phyloP scores from a whole-genome alignment of 1,284 basidiomycete species.

The Ustilago cynodontis region DNA sequence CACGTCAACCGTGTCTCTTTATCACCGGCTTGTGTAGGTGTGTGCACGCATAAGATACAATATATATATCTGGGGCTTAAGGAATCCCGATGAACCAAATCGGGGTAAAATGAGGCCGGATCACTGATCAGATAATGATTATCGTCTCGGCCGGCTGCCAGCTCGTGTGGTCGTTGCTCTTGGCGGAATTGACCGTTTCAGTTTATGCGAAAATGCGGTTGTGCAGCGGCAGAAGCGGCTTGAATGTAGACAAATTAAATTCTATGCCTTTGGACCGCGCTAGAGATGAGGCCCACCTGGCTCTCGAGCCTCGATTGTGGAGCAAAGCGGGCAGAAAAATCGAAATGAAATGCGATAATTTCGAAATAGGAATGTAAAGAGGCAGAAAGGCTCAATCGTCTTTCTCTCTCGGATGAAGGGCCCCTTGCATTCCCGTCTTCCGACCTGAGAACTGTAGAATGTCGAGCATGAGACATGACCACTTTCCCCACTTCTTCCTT shows the following conservation, averaged over 20 bases:
- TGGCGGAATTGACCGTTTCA: too few relatives aligned
- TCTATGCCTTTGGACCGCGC: slow-evolving; percentile 28
- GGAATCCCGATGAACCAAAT: neutral
- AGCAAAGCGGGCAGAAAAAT: slow-evolving; percentile 7
- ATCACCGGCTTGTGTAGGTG: neutral
- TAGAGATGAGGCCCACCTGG: slow-evolving; percentile 6
- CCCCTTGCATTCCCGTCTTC: slow-evolving; percentile 45
- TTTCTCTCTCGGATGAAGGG: slow-evolving; percentile 1
- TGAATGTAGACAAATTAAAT: slow-evolving; percentile 24
- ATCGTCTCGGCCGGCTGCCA: slow-evolving; percentile 8
- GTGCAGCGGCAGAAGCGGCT: neutral
- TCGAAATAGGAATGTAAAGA: too few relatives aligned
- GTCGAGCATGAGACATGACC: neutral
- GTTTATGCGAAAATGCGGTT: slow-evolving; percentile 12
- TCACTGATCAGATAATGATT: neutral
- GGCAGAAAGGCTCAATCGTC: slow-evolving; percentile 1
- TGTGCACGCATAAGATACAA: too few relatives aligned
- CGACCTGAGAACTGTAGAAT: slow-evolving; percentile 19
- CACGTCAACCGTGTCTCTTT: slow-evolving; percentile 43
- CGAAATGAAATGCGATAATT: slow-evolving; percentile 10
- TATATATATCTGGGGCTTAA: neutral
- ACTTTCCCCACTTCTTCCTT: slow-evolving; percentile 28
- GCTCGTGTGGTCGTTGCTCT: slow-evolving; percentile 25
- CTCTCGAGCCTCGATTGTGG: slow-evolving; percentile 5
- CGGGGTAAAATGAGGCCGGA: neutral